These are phyloP conservation scores for Sporormia fimetaria DNA, from an alignment of 495 filamentous ascomycete species.

Conservation along the genomic window DNA sequence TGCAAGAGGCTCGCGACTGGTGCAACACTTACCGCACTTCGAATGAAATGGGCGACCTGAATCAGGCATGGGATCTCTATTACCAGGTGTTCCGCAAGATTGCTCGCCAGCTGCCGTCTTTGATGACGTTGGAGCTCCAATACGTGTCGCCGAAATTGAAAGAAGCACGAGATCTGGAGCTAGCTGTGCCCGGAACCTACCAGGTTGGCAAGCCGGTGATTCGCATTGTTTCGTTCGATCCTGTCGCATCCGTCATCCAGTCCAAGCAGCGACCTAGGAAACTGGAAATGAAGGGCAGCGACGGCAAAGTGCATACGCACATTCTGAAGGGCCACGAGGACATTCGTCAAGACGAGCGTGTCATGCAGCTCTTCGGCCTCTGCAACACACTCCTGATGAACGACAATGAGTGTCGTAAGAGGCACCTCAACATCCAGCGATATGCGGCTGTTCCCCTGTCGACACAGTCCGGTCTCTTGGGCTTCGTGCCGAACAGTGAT, in stretches of 20 bases:
- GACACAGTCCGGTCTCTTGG: slow-evolving; percentile 85
- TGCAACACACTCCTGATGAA: slow-evolving; percentile 87
- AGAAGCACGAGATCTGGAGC: slow-evolving; percentile 66
- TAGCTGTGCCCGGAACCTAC: slow-evolving; percentile 92
- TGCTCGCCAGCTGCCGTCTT: slow-evolving; percentile 78
- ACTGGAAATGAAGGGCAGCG: slow-evolving; percentile 76
- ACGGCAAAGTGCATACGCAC: slow-evolving; percentile 77
- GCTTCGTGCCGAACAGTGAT: slow-evolving; percentile 97
- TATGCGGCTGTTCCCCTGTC: slow-evolving; percentile 93
- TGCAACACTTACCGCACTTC: slow-evolving; percentile 82
- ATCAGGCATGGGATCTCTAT: slow-evolving; percentile 97
- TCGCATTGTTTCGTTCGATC: slow-evolving; percentile 78
- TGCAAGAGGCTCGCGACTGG: slow-evolving; percentile 89
- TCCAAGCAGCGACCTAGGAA: slow-evolving; percentile 94
- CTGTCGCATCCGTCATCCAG: slow-evolving; percentile 79
- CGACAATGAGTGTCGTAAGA: slow-evolving; percentile 91
- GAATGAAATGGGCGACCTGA: slow-evolving; percentile 82
- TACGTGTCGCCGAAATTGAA: slow-evolving; percentile 93
- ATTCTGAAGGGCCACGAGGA: slow-evolving; percentile 94
- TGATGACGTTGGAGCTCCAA: slow-evolving; percentile 84
- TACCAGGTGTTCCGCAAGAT: slow-evolving; percentile 96
- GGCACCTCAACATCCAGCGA: slow-evolving; percentile 87
- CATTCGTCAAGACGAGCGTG: slow-evolving; percentile 94
- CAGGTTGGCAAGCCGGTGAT: slow-evolving; percentile 76
- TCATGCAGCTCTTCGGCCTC: slow-evolving; percentile 97